Evolutionary conservation across 2,329 filamentous ascomycete genomes (phyloP).

Genomic region (Lachnellula hyalina): DNA sequence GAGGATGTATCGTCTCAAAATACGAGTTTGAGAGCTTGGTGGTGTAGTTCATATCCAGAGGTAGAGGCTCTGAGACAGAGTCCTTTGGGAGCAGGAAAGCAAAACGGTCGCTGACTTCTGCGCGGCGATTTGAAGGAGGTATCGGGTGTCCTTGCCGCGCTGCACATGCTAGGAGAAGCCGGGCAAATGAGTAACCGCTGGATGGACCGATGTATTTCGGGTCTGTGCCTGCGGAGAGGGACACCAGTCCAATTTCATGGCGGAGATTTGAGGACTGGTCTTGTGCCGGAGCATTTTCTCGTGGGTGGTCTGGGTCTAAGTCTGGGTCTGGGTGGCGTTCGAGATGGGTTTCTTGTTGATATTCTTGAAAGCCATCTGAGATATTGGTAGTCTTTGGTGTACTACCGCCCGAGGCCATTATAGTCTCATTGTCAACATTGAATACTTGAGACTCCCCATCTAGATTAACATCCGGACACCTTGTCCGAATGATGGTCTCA

Average conservation of each 20-base stretch:
- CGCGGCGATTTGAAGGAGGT: background rate
- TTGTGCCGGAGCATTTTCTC: background rate
- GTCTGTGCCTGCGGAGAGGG: constrained; percentile 42
- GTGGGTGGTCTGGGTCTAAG: background rate
- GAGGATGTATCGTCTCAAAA: constrained; percentile 42
- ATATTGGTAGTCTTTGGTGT: background rate
- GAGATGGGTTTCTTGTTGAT: background rate
- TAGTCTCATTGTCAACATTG: background rate
- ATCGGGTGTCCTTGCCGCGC: constrained; percentile 21
- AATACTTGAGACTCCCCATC: constrained; percentile 11
- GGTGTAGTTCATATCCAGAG: constrained; percentile 34
- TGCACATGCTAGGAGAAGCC: constrained; percentile 40
- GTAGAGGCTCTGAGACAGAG: constrained; percentile 7
- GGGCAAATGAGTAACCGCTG: constrained; percentile 49
- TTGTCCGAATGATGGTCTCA: constrained; percentile 38
- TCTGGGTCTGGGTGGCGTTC: background rate
- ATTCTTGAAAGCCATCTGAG: background rate
- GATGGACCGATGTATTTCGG: constrained; percentile 51
- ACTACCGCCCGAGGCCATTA: too few species aligned
- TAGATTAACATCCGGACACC: constrained; percentile 40
- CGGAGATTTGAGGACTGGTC: constrained; percentile 28
- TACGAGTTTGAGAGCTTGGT: constrained; percentile 41
- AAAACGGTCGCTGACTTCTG: background rate
- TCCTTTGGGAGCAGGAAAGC: background rate
- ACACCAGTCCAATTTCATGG: constrained; percentile 49